These are phyloP conservation scores for Neckera pumila DNA, from an alignment of 225 moss, liverwort and hornwort genomes.

Conservation along the genomic window DNA sequence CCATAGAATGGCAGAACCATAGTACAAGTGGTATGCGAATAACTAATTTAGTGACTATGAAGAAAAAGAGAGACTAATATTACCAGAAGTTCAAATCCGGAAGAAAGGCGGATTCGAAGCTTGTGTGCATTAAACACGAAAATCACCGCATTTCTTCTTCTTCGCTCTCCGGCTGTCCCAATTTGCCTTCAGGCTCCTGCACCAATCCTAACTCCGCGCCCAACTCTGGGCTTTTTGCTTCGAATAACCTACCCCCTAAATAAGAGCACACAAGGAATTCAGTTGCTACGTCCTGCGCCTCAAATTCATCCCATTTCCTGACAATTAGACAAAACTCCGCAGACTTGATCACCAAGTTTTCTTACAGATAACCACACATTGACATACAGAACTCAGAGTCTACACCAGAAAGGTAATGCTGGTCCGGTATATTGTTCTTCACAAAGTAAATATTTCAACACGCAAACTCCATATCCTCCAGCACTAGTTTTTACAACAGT, in stretches of 20 bases:
- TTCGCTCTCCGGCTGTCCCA: background rate
- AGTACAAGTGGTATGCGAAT: background rate
- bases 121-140: too few relatives aligned
- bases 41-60: background rate
- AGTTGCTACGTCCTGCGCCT: background rate
- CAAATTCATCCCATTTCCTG: too few relatives aligned
- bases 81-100: background rate
- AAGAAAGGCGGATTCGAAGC: background rate
- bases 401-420: too few relatives aligned
- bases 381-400: too few relatives aligned
- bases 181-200: background rate
- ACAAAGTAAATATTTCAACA: too few relatives aligned
- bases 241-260: background rate
- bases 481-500: background rate
- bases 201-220: background rate
- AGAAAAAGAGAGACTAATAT: too few relatives aligned
- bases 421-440: fast-evolving
- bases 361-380: background rate
- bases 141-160: background rate
- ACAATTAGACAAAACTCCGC: too few relatives aligned
- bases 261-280: background rate
- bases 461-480: too few relatives aligned
- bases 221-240: background rate
- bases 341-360: too few relatives aligned
- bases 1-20: fast-evolving